These are phyloP conservation scores for Chalciporus piperatus DNA, from an alignment of 768 basidiomycete species.

Conservation along the genomic window DNA sequence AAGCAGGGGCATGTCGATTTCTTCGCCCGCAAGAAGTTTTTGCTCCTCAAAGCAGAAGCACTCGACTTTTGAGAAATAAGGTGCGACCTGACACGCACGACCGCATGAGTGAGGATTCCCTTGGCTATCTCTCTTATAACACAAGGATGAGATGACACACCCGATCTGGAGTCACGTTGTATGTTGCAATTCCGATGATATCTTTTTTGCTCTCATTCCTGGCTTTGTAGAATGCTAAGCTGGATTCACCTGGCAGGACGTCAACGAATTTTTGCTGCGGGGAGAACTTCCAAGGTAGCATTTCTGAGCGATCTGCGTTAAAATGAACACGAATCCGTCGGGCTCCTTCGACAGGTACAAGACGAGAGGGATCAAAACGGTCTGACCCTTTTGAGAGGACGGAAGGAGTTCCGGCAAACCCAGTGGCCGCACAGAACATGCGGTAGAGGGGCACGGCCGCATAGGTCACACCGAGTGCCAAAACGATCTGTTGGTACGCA, in stretches of 20 bases:
- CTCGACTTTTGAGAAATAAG: conserved; percentile 98
- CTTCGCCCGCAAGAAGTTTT: conserved; percentile 88
- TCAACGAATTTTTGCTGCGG: conserved; percentile 88
- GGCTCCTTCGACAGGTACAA: conserved; percentile 68
- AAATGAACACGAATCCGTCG: conserved; percentile 90
- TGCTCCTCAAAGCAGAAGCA: conserved; percentile 99
- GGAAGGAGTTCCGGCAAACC: conserved; percentile 92
- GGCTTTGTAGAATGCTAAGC: conserved; percentile 93
- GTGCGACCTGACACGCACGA: conserved; percentile 66
- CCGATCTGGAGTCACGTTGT: conserved; percentile 97
- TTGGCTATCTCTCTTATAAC: not conserved
- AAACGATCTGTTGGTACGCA: conserved; percentile 54
- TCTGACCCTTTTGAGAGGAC: conserved; percentile 63
- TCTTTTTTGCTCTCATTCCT: conserved; percentile 82
- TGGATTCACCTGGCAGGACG: conserved; percentile 94
- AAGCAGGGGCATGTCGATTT: conserved; percentile 96
- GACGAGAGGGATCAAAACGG: conserved; percentile 78
- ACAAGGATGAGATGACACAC: conserved; percentile 43
- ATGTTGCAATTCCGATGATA: conserved; percentile 97
- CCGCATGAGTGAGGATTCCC: not conserved
- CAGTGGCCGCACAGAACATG: conserved; percentile 97
- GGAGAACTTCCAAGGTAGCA: conserved; percentile 89
- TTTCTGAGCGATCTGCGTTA: conserved; percentile 88
- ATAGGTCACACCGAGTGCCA: conserved; percentile 85
- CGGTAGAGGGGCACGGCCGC: conserved; percentile 97